Evolutionary conservation across 1,139 yeast genomes (phyloP).

Genomic region (Blastobotrys buckinghamii): DNA sequence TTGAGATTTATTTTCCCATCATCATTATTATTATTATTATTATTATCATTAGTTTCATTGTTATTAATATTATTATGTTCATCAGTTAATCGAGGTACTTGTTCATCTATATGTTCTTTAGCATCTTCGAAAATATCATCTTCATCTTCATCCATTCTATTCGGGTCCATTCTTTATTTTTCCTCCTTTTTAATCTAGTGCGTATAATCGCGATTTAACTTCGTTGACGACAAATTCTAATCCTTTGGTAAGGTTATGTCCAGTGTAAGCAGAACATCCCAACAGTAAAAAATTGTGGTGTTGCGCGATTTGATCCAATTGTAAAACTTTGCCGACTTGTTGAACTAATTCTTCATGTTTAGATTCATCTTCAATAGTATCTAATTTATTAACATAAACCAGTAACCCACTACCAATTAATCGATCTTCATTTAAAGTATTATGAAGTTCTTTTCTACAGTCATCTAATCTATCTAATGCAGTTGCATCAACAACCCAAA

Average conservation of each 20-base stretch:
- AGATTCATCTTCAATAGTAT: conserved; percentile 37
- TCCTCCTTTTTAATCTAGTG: conserved; percentile 24
- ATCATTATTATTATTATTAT: not conserved
- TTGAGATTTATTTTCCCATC: not conserved
- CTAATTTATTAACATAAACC: conserved; percentile 41
- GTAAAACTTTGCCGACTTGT: conserved; percentile 23
- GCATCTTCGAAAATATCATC: conserved; percentile 29
- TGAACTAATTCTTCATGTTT: conserved; percentile 24
- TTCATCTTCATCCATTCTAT: conserved; percentile 23
- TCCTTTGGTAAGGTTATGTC: conserved; percentile 42
- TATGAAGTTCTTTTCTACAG: conserved; percentile 57
- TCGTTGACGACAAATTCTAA: conserved; percentile 47
- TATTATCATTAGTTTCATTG: not conserved
- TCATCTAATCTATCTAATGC: conserved; percentile 58
- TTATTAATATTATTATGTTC: not conserved
- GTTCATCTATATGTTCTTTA: conserved; percentile 15
- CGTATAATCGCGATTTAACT: conserved; percentile 36
- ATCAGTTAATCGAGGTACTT: conserved; percentile 2
- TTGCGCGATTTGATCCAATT: conserved; percentile 35
- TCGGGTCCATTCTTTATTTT: not conserved
- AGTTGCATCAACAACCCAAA: conserved; percentile 90
- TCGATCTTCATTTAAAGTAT: conserved; percentile 60
- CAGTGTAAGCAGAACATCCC: conserved; percentile 54
- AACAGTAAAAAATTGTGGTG: conserved; percentile 44
- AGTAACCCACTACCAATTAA: conserved; percentile 57